Base-by-base conservation (phyloP, 78 protist species). In the Dictyostelium intermedium region DNA sequence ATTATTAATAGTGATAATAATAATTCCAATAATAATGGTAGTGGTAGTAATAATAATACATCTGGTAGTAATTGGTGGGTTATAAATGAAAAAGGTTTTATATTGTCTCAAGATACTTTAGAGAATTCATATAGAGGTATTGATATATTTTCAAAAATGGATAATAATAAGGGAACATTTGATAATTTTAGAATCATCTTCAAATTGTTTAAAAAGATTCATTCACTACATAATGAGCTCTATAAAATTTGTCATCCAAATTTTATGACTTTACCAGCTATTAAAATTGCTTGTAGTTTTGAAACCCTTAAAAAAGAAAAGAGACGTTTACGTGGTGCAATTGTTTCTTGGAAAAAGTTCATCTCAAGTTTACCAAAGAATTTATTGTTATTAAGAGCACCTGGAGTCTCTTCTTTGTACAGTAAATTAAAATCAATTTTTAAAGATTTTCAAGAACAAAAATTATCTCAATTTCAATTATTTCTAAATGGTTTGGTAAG, bases 381-480 rank as follows among this genome's bases (percentile, higher is more conserved):
- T 18, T 18, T 87, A 16, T 61, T 63, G 66, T 61, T 87, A 0
- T 34, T 87, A 4, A 35, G 79, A 25, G 79, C 85, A 25, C 79
- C 82, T 5, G 92, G 92, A 30, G 39, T 87, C 9, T 87, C 92
- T 7, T 78, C 85, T 13, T 41, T 87, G 9, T 45, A 87, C 30
- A 8, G 25, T 35, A 16, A 45, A 23, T 32, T 85, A n/a, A 41
- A 70, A 73, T 34, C 5, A 47, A 13, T 11, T 35, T 56, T 37
- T 66, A 56, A 35, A 66, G 7, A 3, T 20, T 56, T 20, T 45
- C 45, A 27, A 70, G 14, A 27, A 27, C 20, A 30, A 70, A 1
- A 27, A 30, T 7, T 32, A 70, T 5, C 14, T 18, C 2, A 53
- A 53, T 5, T 14, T 30, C 35, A 69, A 69, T 2, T 30, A 9